Base-by-base conservation (phyloP, 192 early-diverging fungal genomes). In the Mortierella alpina region DNA sequence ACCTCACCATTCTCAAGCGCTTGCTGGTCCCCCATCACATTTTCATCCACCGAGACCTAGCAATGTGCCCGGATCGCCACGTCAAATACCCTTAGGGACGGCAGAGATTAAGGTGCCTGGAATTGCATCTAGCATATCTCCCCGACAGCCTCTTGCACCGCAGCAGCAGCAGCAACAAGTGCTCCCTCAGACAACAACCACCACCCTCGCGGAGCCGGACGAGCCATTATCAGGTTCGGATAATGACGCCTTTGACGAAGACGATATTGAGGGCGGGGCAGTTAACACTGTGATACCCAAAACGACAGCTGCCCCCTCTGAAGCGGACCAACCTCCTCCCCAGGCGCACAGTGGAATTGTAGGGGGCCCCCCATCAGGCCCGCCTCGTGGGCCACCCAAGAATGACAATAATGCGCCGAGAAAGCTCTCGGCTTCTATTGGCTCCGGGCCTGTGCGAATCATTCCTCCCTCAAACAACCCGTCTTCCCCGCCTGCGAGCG, bases 351-450 rank as follows among this genome's bases (percentile, higher is more conserved):
- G 22, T 5, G 9, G 47, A 31, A 10, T 45, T 45, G 41, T 58
- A 66, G 74, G 46, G 6, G 76, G 77, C 12, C 77, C 77, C 20
- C 70, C 77, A 63, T 7, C 58, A 22, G 77, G 77, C 3, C 77
- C 77, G 23, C 75, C 75, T 52, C 68, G 75, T n/a, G 75, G 75
- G 18, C 75, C 67, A 40, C 69, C 77, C 7, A 71, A 71, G 22
- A 49, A 18, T 13, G 59, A 61, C n/a, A 40, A 50, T 17, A 13
- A 31, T 39, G 17, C 57, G 13, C 0, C 59, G 10, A 72, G 68
- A 18, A 72, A 72, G n/a, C 39, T 62, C 12, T 55, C 68, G n/a
- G 41, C 49, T 22, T 39, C 70, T 15, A 45, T 59, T 12, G 70
- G 76, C 40, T 23, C 59, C 23, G 63, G 64, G 4, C 70, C 76